Evolutionary conservation across 345 rosid species (phyloP), one percentile per base, ranked within the genome.

Genomic region (Firmiana major): DNA sequence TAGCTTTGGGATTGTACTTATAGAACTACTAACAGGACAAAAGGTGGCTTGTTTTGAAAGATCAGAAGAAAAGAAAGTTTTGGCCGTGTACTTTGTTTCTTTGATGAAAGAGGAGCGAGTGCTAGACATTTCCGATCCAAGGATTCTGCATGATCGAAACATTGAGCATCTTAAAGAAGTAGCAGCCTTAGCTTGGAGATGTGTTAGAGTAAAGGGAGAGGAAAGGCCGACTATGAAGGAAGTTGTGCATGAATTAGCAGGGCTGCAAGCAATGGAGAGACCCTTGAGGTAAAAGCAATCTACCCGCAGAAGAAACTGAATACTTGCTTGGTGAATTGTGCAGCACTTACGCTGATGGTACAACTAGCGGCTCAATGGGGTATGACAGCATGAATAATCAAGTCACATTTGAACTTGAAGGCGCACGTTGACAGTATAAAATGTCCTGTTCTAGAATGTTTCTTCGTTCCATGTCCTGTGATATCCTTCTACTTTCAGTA

Each of bases 1-100:
- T 12, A 87, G 89, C 59, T 87, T 86, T 31, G 84, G 89, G 0
- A 85, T 88, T 43, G 85, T 87, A 12, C 67, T 63, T 17, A 63
- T 69, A 8, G 73, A 69, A 40, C 31, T 69, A 17, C 53, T 69
- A 8, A 69, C 42, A 15, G 73, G 58, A 26, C 53, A 48, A 31
- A 69, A 48, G 53, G 73, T 7, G 9, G 12, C 15, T 2, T 46
- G 28, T 69, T 40, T 10, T 31, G 28, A 69, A 24, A 69, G 74
- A 21, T 31, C 58, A 1, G 55, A 10, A 51, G 42, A 43, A 24
- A 24, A 46, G 22, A 43, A 13, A 46, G 11, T 45, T 51, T 45
- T 69, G 38, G 19, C 42, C 13, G 0, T 15, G 36, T 13, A 13
- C 11, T 69, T 69, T 7, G 21, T 69, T 31, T 45, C 57, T 48